A percentile compares a stretch with the other conserved stretches of the same genome.
These are phyloP conservation scores for Coemansia sp. DNA, from an alignment of 192 early-diverging fungal genomes.

Conservation along the genomic window DNA sequence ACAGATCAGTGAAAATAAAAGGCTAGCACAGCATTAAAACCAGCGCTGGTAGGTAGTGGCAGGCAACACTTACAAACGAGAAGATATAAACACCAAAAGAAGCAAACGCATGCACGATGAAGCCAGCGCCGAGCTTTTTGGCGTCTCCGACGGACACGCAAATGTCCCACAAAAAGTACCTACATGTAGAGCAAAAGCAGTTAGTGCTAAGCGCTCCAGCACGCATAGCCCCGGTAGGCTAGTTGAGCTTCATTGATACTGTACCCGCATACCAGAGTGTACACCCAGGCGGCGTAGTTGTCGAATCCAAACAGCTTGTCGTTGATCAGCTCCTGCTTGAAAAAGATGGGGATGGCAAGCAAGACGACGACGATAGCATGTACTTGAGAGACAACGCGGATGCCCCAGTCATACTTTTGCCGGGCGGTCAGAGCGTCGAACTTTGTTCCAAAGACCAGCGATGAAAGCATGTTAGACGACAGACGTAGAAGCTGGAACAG, in stretches of 20 bases:
- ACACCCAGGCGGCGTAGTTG: slow-evolving; percentile 66
- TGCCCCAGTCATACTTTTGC: slow-evolving; percentile 65
- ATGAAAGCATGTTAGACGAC: slow-evolving; percentile 61
- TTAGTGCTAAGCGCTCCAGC: background rate
- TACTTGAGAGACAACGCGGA: slow-evolving; percentile 79
- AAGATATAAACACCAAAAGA: slow-evolving; percentile 75
- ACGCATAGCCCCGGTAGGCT: background rate
- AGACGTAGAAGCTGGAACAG: slow-evolving; percentile 59
- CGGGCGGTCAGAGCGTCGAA: slow-evolving; percentile 60
- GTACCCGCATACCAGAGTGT: slow-evolving; percentile 83
- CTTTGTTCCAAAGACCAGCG: slow-evolving; percentile 64
- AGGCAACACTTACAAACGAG: slow-evolving; percentile 54
- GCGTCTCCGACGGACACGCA: slow-evolving; percentile 63
- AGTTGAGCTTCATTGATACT: slow-evolving; percentile 2
- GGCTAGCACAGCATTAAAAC: background rate
- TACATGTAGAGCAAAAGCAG: slow-evolving; percentile 18
- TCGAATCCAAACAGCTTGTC: slow-evolving; percentile 73
- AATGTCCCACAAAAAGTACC: slow-evolving; percentile 94
- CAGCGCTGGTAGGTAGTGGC: background rate
- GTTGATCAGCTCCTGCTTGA: slow-evolving; percentile 58
- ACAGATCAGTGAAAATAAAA: background rate
- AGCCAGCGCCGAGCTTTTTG: slow-evolving; percentile 70
- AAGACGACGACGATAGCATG: slow-evolving; percentile 69
- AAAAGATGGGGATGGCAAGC: slow-evolving; percentile 66
- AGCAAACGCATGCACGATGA: slow-evolving; percentile 77